phyloP scores from a whole-genome alignment of 306 rosid species.

The Inga laurina region DNA sequence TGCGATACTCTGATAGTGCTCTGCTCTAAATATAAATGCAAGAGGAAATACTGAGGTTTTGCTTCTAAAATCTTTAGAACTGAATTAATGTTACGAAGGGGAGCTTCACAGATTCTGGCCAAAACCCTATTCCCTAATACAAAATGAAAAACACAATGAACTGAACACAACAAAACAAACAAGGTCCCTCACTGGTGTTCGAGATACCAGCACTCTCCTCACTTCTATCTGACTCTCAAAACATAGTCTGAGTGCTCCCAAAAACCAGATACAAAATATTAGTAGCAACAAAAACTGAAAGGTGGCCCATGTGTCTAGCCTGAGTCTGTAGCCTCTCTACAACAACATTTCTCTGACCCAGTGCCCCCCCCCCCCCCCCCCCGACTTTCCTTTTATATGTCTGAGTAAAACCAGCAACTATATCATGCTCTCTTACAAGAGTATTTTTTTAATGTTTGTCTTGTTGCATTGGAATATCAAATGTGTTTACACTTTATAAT shows the following conservation, averaged over 20 bases:
- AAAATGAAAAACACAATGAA: neutral
- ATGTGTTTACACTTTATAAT: slow-evolving; percentile 7
- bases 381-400: neutral
- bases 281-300: neutral
- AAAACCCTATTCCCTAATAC: neutral
- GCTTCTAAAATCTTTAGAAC: neutral
- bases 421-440: neutral
- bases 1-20: neutral
- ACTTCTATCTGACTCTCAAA: neutral
- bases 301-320: neutral
- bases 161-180: neutral
- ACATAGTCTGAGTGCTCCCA: neutral
- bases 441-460: slow-evolving; percentile 18
- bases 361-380: neutral
- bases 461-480: slow-evolving; percentile 33
- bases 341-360: neutral
- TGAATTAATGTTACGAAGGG: neutral
- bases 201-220: neutral
- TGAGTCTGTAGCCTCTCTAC: neutral
- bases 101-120: neutral
- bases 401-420: neutral
- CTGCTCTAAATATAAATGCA: neutral
- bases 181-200: neutral
- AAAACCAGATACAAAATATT: neutral
- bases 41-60: neutral